Evolutionary conservation across 192 early-diverging fungal species (phyloP).

Genomic region (Mortierella hygrophila): DNA sequence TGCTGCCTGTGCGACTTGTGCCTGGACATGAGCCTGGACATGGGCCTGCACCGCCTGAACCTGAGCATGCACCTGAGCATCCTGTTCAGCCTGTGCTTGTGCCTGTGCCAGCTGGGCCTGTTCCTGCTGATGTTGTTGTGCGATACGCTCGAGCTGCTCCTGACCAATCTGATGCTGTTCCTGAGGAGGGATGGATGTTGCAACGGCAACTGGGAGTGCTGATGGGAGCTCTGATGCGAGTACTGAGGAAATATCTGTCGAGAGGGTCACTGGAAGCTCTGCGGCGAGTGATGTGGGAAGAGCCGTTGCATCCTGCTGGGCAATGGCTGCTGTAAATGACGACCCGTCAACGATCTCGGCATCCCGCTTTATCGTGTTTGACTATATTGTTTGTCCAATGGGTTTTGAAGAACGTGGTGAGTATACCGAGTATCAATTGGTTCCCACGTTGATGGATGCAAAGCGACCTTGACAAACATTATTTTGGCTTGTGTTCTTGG

Average conservation of each 20-base stretch:
- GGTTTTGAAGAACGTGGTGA: background rate
- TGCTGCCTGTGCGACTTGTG: background rate
- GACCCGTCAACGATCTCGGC: constrained; percentile 16
- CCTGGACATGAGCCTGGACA: background rate
- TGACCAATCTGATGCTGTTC: constrained; percentile 14
- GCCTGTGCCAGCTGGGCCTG: background rate
- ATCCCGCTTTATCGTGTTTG: constrained; percentile 35
- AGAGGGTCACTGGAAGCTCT: constrained; percentile 1
- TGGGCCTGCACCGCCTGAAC: background rate
- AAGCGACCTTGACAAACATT: too few relatives aligned
- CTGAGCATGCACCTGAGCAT: background rate
- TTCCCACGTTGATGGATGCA: background rate
- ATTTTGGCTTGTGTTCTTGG: background rate
- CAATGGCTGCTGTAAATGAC: constrained; percentile 40
- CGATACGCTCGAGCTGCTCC: constrained; percentile 24
- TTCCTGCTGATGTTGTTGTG: constrained; percentile 17
- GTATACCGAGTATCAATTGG: background rate
- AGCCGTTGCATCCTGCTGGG: constrained; percentile 14
- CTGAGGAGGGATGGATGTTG: background rate
- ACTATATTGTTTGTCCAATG: constrained; percentile 7
- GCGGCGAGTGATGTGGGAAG: background rate
- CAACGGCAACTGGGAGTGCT: background rate
- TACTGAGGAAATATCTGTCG: background rate
- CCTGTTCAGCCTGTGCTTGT: constrained; percentile 18
- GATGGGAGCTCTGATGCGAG: background rate